Evolutionary conservation across 495 filamentous ascomycete species (phyloP), one percentile per base, ranked within the genome.

Genomic region (Lasiosphaeria hispida): DNA sequence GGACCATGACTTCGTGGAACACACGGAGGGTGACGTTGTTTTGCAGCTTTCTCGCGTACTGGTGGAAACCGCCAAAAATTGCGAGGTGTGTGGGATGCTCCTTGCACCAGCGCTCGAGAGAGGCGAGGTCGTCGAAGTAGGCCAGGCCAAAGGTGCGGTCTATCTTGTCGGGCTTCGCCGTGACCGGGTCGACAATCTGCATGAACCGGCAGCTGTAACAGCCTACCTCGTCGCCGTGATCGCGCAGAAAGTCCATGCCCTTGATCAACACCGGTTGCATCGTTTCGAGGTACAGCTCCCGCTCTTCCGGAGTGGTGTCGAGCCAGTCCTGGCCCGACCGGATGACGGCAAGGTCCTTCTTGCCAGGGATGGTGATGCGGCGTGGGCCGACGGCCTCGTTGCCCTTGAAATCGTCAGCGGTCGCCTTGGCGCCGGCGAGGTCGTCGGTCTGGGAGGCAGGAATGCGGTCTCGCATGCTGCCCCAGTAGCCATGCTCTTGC

Each of bases 1-100:
- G 52, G 15, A 75, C 70, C 33, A 70, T 56, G 1, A 75, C 64
- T 60, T 75, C 69, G 55, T 75, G 68, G 58, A 64, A 73, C 33
- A 73, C 57, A 13, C 62, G 38, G 57, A 75, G 55, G 6, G 62
- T 64, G 42, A 73, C 59, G 48, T 68, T 51, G 19, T 63, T 57
- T 11, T 60, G 42, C 58, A 71, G 53, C 60, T 60, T 50, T 53
- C 58, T 59, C 42, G 63, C 64, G 47, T 72, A 73, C 59, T 57
- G 43, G 23, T 65, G 48, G 53, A 73, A 71, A 1, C 69, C 65
- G 1, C 67, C 64, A 61, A 70, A 73, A 30, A 71, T 72, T 39
- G 65, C 63, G 2, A 72, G 42, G 57, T 73, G 65, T 44, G 66
- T 69, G 44, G 61, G 53, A 50, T 73, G 69, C 47, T 63, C 57